phyloP scores from a whole-genome alignment of 192 early-diverging fungal genomes.

The Backusella mclennaniae region DNA sequence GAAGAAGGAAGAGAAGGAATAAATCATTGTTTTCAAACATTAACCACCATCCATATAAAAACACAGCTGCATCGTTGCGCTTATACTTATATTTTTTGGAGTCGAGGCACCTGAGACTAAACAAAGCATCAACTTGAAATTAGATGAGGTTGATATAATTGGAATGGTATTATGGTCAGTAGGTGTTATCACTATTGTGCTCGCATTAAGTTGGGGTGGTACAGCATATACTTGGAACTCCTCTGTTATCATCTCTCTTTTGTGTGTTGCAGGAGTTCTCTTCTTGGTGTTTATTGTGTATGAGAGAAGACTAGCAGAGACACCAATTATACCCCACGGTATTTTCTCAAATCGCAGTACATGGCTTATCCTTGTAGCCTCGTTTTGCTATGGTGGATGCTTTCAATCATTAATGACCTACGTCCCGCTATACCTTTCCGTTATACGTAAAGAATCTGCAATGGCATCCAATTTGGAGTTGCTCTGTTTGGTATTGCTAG shows the following conservation, averaged over 20 bases:
- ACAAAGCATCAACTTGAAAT: slow-evolving; percentile 11
- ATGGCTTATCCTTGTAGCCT: slow-evolving; percentile 17
- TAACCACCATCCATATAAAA: slow-evolving; percentile 13
- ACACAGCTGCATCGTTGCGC: slow-evolving; percentile 33
- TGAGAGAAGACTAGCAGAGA: slow-evolving; percentile 15
- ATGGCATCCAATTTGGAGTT: slow-evolving; percentile 31
- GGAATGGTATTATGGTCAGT: slow-evolving; percentile 46
- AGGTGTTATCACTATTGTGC: slow-evolving; percentile 41
- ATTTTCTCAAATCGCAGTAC: slow-evolving; percentile 33
- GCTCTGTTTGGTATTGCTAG: slow-evolving; percentile 30
- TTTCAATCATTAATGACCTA: slow-evolving; percentile 38
- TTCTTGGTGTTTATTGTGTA: slow-evolving; percentile 13
- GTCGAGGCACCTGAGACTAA: slow-evolving; percentile 24
- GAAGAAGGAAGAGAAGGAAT: neutral
- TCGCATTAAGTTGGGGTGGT: slow-evolving; percentile 60
- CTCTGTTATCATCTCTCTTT: slow-evolving; percentile 13
- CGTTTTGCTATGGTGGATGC: slow-evolving; percentile 31
- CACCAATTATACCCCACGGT: slow-evolving; percentile 25
- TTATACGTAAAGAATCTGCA: slow-evolving; percentile 20
- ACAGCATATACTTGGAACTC: slow-evolving; percentile 42
- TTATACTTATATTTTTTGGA: slow-evolving; percentile 34
- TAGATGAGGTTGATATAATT: slow-evolving; percentile 47
- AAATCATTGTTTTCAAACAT: neutral
- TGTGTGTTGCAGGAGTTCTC: slow-evolving; percentile 24
- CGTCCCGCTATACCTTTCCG: slow-evolving; percentile 28